A percentile compares a stretch with the other conserved stretches of the same genome.
These are phyloP conservation scores for Rhizopus stolonifer DNA, from an alignment of 371 early-diverging fungal genomes.

Conservation along the genomic window DNA sequence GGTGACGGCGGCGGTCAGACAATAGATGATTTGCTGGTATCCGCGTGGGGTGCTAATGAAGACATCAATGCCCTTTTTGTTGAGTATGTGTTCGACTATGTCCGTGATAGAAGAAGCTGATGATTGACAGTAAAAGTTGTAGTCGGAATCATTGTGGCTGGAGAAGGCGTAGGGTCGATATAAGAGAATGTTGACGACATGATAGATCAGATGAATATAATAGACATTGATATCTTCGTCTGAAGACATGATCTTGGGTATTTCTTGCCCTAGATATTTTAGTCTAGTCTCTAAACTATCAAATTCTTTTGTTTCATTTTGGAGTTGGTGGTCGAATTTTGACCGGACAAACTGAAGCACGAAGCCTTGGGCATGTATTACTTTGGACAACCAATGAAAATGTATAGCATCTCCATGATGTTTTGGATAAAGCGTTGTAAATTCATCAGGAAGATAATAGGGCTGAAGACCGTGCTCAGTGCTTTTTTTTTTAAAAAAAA, in stretches of 20 bases:
- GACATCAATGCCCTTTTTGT: slow-evolving; percentile 18
- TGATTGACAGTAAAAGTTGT: slow-evolving; percentile 24
- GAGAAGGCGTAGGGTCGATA: slow-evolving; percentile 20
- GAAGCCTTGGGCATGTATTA: slow-evolving; percentile 30
- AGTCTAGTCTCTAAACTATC: slow-evolving; percentile 7
- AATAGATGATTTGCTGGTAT: slow-evolving; percentile 40
- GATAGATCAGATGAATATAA: slow-evolving; percentile 22
- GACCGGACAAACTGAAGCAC: slow-evolving; percentile 33
- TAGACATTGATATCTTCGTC: slow-evolving; percentile 1
- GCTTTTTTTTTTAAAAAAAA: no score
- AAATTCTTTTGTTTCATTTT: slow-evolving; percentile 5
- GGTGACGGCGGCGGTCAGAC: slow-evolving; percentile 35
- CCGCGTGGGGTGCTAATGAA: slow-evolving; percentile 30
- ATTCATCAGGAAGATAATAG: slow-evolving; percentile 13
- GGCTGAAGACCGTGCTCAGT: slow-evolving; percentile 29
- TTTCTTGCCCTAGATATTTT: slow-evolving; percentile 2
- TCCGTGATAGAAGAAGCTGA: slow-evolving; percentile 32
- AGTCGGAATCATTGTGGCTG: not conserved
- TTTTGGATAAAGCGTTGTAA: slow-evolving; percentile 27
- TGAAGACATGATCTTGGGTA: slow-evolving; percentile 1
- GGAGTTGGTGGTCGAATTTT: slow-evolving; percentile 9
- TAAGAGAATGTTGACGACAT: slow-evolving; percentile 18
- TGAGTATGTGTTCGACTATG: slow-evolving; percentile 20
- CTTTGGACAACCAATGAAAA: slow-evolving; percentile 39
- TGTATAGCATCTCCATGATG: slow-evolving; percentile 17